Conservation (phyloP, 1,284 basidiomycete genomes). For the Papiliotrema nemorosa region DNA sequence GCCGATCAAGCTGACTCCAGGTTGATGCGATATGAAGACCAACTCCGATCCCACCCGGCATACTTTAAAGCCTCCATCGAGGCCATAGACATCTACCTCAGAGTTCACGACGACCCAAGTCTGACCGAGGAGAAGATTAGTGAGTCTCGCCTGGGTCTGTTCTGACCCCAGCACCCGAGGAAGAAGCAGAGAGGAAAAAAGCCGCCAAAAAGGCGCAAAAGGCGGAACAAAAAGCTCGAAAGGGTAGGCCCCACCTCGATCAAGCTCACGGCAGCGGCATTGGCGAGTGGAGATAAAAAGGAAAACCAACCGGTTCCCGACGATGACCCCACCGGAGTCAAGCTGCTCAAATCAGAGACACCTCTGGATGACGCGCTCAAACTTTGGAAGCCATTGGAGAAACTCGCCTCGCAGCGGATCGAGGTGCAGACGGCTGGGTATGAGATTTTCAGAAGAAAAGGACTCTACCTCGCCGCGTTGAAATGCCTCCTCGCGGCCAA, state of each 20-base stretch:
- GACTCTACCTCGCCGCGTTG: slow-evolving; percentile 73
- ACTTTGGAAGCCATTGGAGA: slow-evolving; percentile 65
- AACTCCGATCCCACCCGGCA: slow-evolving; percentile 66
- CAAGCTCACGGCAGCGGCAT: slow-evolving; percentile 27
- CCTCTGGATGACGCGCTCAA: slow-evolving; percentile 75
- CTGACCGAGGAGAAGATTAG: slow-evolving; percentile 50
- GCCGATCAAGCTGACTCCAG: slow-evolving; percentile 48
- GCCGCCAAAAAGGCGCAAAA: slow-evolving; percentile 83
- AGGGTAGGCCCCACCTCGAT: slow-evolving; percentile 45
- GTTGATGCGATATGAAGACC: slow-evolving; percentile 78
- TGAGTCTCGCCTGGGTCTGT: slow-evolving; percentile 7
- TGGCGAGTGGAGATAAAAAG: slow-evolving; percentile 64
- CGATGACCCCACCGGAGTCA: slow-evolving; percentile 76
- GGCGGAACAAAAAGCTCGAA: slow-evolving; percentile 82
- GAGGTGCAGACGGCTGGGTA: slow-evolving; percentile 73
- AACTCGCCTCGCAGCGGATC: slow-evolving; percentile 56
- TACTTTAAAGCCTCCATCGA: slow-evolving; percentile 73
- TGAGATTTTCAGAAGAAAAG: slow-evolving; percentile 79
- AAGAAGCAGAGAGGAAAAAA: slow-evolving; percentile 57
- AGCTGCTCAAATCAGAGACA: slow-evolving; percentile 62
- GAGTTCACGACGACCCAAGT: slow-evolving; percentile 69
- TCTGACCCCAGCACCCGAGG: slow-evolving; percentile 31
- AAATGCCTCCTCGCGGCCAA: slow-evolving; percentile 64
- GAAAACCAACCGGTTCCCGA: slow-evolving; percentile 59
- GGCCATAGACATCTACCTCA: slow-evolving; percentile 72